A percentile compares a stretch with the other conserved stretches of the same genome.
Evolutionary conservation across 2,329 filamentous ascomycete species (phyloP).

Genomic region (Penicillium occitanis): DNA sequence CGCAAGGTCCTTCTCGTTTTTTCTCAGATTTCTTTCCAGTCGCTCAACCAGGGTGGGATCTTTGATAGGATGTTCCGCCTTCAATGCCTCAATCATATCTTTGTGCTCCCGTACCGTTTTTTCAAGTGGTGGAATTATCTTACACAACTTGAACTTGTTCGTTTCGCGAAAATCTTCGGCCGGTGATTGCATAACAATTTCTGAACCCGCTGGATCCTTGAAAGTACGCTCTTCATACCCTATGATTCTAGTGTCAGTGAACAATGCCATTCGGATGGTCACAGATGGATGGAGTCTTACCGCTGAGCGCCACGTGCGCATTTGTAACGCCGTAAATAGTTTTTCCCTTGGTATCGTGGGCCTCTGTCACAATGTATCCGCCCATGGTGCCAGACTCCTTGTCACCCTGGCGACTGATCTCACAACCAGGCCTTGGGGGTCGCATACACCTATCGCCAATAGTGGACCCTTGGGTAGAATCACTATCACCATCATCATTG

Average conservation of each 20-base stretch:
- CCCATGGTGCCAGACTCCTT: conserved; percentile 10
- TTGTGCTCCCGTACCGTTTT: not conserved
- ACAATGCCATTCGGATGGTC: not conserved
- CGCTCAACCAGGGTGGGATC: not conserved
- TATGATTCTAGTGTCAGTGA: conserved; percentile 5
- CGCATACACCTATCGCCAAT: not conserved
- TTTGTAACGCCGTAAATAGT: conserved; percentile 16
- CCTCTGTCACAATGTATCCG: conserved; percentile 14
- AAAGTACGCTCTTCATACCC: conserved; percentile 7
- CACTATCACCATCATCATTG: not conserved
- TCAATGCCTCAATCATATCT: not conserved
- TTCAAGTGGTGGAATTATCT: not conserved
- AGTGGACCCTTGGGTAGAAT: not conserved
- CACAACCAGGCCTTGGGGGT: conserved; percentile 14
- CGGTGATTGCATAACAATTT: conserved; percentile 13
- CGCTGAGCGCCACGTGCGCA: conserved; percentile 13
- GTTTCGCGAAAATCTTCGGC: not conserved
- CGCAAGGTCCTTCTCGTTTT: not conserved
- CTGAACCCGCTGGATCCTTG: not conserved
- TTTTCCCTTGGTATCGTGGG: conserved; percentile 3
- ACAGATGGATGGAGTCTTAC: conserved; percentile 8
- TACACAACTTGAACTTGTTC: not conserved
- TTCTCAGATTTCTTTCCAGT: not conserved
- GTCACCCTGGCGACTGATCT: not conserved
- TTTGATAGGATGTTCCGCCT: conserved; percentile 1